These are phyloP conservation scores for Persicaria maculosa DNA, from an alignment of 148 eudicot species.

Conservation along the genomic window DNA sequence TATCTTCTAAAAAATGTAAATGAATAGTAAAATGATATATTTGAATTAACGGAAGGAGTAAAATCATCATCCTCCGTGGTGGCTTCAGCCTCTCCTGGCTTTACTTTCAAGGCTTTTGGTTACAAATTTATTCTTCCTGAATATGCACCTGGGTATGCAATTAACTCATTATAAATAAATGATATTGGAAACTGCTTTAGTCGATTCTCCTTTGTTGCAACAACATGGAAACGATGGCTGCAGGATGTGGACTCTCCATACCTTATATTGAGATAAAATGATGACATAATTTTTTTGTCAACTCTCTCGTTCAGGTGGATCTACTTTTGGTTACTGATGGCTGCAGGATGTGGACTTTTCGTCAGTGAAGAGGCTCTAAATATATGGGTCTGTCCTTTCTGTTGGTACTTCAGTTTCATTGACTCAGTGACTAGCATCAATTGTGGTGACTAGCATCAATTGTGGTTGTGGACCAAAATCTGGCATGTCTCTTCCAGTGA, in stretches of 20 bases:
- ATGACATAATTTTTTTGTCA: neutral
- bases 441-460: too few relatives aligned
- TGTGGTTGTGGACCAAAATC: neutral
- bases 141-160: slow-evolving; percentile 80
- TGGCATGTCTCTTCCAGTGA: neutral
- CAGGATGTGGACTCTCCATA: neutral
- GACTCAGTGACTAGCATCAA: slow-evolving; percentile 19
- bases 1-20: too few relatives aligned
- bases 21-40: too few relatives aligned
- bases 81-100: slow-evolving; percentile 43
- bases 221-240: too few relatives aligned
- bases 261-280: too few relatives aligned
- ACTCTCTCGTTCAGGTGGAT: slow-evolving; percentile 52
- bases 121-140: slow-evolving; percentile 65
- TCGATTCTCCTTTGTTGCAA: neutral
- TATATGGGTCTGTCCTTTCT: slow-evolving; percentile 86
- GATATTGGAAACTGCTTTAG: neutral
- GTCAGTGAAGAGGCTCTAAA: slow-evolving; percentile 98
- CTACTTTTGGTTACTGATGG: slow-evolving; percentile 96
- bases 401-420: slow-evolving; percentile 55
- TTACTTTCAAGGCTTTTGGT: slow-evolving; percentile 64
- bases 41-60: too few relatives aligned
- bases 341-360: slow-evolving; percentile 87
- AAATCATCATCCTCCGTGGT: slow-evolving; percentile 49
- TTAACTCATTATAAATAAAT: neutral